Evolutionary conservation across 495 filamentous ascomycete species (phyloP).

Genomic region (Beverwykella pulmonaria): DNA sequence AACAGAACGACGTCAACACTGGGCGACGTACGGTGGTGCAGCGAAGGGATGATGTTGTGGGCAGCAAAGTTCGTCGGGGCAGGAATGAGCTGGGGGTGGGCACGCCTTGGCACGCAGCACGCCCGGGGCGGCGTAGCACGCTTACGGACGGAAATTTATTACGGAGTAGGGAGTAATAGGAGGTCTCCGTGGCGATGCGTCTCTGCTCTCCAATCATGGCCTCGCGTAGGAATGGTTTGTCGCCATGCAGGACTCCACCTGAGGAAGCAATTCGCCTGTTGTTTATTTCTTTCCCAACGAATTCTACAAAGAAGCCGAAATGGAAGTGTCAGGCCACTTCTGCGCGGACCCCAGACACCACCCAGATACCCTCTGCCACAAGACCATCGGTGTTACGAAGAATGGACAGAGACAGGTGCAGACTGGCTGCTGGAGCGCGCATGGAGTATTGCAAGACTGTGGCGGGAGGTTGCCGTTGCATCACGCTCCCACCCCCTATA

Average conservation of each 20-base stretch:
- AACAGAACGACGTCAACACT: conserved; percentile 7
- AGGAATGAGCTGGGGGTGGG: neutral
- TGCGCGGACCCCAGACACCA: too few relatives aligned
- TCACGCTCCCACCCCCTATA: neutral
- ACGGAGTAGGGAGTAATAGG: neutral
- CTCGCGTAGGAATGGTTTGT: neutral
- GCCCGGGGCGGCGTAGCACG: neutral
- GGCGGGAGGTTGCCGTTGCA: neutral
- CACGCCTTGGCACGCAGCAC: neutral
- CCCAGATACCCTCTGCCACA: too few relatives aligned
- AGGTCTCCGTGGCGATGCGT: neutral
- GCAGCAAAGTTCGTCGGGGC: neutral
- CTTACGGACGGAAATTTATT: neutral
- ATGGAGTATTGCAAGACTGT: too few relatives aligned
- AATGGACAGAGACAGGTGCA: too few relatives aligned
- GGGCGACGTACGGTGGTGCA: neutral
- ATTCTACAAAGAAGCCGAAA: too few relatives aligned
- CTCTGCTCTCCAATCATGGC: too few relatives aligned
- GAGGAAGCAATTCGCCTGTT: too few relatives aligned
- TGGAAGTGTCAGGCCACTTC: too few relatives aligned
- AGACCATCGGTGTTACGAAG: too few relatives aligned
- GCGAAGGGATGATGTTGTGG: conserved; percentile 25
- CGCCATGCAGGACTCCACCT: neutral
- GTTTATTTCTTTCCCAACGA: too few relatives aligned
- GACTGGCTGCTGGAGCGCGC: too few relatives aligned